phyloP scores from a whole-genome alignment of 192 early-diverging fungal species.

The Rhizoclosmatium globosum region DNA sequence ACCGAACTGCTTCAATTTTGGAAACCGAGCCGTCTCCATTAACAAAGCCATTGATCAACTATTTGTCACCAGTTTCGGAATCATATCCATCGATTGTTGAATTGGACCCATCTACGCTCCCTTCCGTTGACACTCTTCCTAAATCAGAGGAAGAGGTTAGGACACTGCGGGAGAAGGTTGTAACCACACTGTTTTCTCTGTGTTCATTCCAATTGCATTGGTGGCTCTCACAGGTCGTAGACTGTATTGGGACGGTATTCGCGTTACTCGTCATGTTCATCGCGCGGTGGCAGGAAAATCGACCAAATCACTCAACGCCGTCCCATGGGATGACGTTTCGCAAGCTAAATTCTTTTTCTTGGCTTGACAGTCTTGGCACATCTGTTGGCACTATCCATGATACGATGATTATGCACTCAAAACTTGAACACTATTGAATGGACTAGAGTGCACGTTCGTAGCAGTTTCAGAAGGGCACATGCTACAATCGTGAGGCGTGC shows the following conservation, averaged over 20 bases:
- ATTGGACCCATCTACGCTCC: neutral
- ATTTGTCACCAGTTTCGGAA: constrained; percentile 2
- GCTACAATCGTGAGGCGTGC: constrained; percentile 36
- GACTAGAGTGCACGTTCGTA: constrained; percentile 30
- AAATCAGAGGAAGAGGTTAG: neutral
- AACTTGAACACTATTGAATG: constrained; percentile 20
- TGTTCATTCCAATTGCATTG: constrained; percentile 17
- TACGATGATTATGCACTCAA: constrained; percentile 1
- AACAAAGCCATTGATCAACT: neutral
- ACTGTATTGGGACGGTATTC: constrained; percentile 19
- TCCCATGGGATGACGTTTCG: neutral
- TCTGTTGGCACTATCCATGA: too few relatives aligned
- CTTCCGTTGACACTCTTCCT: neutral
- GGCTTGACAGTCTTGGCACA: too few relatives aligned
- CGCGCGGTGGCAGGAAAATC: neutral
- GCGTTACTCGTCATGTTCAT: neutral
- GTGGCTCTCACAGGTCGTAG: neutral
- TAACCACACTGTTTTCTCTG: constrained; percentile 1
- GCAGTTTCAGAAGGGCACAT: constrained; percentile 27
- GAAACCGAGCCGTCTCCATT: constrained; percentile 1
- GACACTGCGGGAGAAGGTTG: constrained; percentile 1
- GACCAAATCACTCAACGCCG: too few relatives aligned
- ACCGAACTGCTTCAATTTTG: constrained; percentile 7
- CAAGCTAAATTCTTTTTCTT: too few relatives aligned
- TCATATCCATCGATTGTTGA: constrained; percentile 27